A percentile compares a stretch with the other conserved stretches of the same genome.
Conservation (phyloP, 2,329 filamentous ascomycete species). For the Gaeumannomyces sp. region DNA sequence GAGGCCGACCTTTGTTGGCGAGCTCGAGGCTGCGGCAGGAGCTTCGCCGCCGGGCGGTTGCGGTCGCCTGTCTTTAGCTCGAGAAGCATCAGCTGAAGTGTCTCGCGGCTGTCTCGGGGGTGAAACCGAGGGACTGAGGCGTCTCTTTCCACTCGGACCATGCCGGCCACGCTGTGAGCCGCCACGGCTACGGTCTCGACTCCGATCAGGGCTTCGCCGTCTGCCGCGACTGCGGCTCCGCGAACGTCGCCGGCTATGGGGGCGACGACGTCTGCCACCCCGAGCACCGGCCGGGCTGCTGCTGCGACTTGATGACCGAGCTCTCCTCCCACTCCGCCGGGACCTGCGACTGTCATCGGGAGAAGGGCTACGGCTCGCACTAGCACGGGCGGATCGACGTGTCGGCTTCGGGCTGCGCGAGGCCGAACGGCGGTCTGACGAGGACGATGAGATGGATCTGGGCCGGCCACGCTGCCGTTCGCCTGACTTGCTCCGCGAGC, state of each 20-base stretch:
- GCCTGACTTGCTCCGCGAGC: slow-evolving; percentile 41
- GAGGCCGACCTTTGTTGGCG: slow-evolving; percentile 23
- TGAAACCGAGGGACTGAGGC: slow-evolving; percentile 47
- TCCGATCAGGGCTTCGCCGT: slow-evolving; percentile 13
- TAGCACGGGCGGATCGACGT: slow-evolving; percentile 8
- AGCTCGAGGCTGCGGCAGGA: slow-evolving; percentile 16
- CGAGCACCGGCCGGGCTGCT: not conserved
- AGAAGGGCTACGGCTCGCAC: slow-evolving; percentile 19
- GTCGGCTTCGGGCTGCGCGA: slow-evolving; percentile 25
- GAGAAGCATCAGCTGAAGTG: slow-evolving; percentile 52
- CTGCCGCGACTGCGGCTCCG: slow-evolving; percentile 13
- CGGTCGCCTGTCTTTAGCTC: slow-evolving; percentile 37
- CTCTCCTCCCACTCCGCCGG: slow-evolving; percentile 10
- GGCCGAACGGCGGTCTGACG: slow-evolving; percentile 30
- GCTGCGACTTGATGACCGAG: slow-evolving; percentile 16
- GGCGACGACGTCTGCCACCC: slow-evolving; percentile 5
- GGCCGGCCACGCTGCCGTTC: slow-evolving; percentile 32
- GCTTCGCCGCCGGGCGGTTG: slow-evolving; percentile 25
- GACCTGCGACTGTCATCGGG: slow-evolving; percentile 11
- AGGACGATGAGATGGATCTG: slow-evolving; percentile 33
- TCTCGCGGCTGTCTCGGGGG: slow-evolving; percentile 36
- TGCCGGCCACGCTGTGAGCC: slow-evolving; percentile 7
- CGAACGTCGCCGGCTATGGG: not conserved
- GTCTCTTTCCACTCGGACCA: slow-evolving; percentile 23
- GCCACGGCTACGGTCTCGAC: slow-evolving; percentile 13